Conservation (phyloP, 1,139 yeast species). For the Pichia sp. region DNA sequence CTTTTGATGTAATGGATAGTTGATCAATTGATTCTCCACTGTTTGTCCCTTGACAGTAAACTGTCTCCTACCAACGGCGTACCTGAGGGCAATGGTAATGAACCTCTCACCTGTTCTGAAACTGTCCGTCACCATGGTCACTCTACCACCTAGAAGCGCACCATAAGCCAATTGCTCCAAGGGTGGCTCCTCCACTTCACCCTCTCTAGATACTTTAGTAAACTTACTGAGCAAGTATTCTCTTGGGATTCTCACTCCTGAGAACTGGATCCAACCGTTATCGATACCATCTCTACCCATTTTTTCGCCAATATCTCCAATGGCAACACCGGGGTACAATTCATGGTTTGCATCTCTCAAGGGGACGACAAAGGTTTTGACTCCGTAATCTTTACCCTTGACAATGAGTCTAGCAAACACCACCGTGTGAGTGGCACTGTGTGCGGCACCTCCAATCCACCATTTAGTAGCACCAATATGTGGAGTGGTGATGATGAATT, state of each 20-base stretch:
- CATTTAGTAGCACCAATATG: conserved; percentile 89
- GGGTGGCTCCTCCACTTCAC: conserved; percentile 68
- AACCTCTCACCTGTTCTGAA: conserved; percentile 75
- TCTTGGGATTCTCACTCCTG: conserved; percentile 75
- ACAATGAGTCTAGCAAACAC: conserved; percentile 79
- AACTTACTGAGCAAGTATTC: conserved; percentile 78
- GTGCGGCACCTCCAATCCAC: conserved; percentile 99
- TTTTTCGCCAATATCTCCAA: conserved; percentile 90
- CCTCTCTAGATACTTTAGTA: conserved; percentile 64
- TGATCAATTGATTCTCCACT: conserved; percentile 59
- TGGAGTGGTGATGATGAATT: conserved; percentile 76
- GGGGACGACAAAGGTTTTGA: conserved; percentile 85
- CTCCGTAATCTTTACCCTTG: conserved; percentile 81
- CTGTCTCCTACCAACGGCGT: conserved; percentile 86
- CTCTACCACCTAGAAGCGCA: conserved; percentile 84
- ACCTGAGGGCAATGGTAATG: conserved; percentile 77
- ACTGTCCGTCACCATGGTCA: conserved; percentile 80
- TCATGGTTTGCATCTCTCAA: conserved; percentile 68
- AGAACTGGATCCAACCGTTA: conserved; percentile 92
- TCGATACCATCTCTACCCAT: conserved; percentile 91
- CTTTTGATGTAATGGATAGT: conserved; percentile 82
- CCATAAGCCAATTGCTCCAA: conserved; percentile 83
- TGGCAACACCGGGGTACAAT: conserved; percentile 67
- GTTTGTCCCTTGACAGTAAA: conserved; percentile 43
- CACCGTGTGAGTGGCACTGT: conserved; percentile 79